A percentile compares a stretch with the other conserved stretches of the same genome.
Evolutionary conservation across 306 rosid genomes (phyloP).

Genomic region (Vicia villosa): DNA sequence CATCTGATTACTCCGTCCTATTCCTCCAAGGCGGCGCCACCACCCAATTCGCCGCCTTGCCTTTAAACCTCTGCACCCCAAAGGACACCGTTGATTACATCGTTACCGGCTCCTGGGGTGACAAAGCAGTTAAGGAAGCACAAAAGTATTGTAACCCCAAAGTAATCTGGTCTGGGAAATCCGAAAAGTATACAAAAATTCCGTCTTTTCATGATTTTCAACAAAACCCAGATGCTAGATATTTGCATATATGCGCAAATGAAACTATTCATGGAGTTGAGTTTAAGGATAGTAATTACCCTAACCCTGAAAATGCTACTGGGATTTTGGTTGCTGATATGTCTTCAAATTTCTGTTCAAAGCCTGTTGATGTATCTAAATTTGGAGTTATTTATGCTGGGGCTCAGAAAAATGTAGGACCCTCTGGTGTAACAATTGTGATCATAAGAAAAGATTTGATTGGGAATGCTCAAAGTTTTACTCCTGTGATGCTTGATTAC

Average conservation of each 20-base stretch:
- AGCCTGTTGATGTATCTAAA: constrained; percentile 82
- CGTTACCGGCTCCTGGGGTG: constrained; percentile 94
- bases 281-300: constrained; percentile 63
- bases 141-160: constrained; percentile 70
- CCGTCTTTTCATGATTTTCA: constrained; percentile 62
- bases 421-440: constrained; percentile 92
- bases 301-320: constrained; percentile 48
- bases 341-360: constrained; percentile 97
- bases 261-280: constrained; percentile 98
- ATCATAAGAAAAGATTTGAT: constrained; percentile 84
- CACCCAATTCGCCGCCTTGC: constrained; percentile 88
- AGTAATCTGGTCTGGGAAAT: constrained; percentile 87
- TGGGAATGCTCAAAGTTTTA: constrained; percentile 66
- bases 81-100: constrained; percentile 60
- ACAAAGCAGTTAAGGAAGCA: constrained; percentile 89
- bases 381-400: constrained; percentile 92
- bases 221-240: constrained; percentile 64
- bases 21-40: constrained; percentile 99
- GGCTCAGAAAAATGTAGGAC: constrained; percentile 96
- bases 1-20: constrained; percentile 67
- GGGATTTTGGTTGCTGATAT: constrained; percentile 78
- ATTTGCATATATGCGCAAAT: constrained; percentile 79
- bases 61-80: constrained; percentile 61
- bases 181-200: constrained; percentile 78
- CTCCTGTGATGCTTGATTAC: constrained; percentile 91